These are phyloP conservation scores for Purpureocillium takamizusanense DNA, from an alignment of 2,329 filamentous ascomycete genomes.

Conservation along the genomic window DNA sequence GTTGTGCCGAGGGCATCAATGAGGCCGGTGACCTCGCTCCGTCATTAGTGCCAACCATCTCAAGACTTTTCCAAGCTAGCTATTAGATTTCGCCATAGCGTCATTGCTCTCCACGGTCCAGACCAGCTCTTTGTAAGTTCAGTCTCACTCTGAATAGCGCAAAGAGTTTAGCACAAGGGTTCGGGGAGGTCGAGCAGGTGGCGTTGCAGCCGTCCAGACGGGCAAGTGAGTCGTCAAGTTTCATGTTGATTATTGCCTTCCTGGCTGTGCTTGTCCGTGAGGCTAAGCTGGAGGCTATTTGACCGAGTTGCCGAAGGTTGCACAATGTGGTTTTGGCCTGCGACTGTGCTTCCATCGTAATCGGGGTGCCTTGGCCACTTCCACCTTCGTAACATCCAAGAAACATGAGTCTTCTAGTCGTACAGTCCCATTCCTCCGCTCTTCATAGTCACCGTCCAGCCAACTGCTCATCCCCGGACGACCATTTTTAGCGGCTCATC, in stretches of 20 bases:
- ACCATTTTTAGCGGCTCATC: constrained; percentile 14
- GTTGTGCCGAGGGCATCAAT: neutral
- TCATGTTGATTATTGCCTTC: constrained; percentile 6
- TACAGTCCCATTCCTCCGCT: constrained; percentile 15
- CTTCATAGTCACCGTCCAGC: neutral
- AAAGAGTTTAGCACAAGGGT: neutral
- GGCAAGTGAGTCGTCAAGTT: constrained; percentile 2
- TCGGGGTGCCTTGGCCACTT: neutral
- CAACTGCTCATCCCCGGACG: constrained; percentile 6
- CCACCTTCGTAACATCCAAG: constrained; percentile 3
- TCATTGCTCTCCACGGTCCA: constrained; percentile 17
- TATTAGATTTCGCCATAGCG: constrained; percentile 26
- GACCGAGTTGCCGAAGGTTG: neutral
- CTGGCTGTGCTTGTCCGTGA: constrained; percentile 1
- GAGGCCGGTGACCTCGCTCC: neutral
- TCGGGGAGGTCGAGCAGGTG: constrained; percentile 2
- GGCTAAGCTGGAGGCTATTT: constrained; percentile 1
- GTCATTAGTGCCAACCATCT: neutral
- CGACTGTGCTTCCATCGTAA: neutral
- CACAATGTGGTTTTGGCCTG: neutral
- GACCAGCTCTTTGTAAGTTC: constrained; percentile 1
- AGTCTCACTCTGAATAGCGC: neutral
- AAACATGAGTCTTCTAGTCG: constrained; percentile 17
- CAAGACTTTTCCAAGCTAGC: constrained; percentile 25
- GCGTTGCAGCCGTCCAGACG: neutral